Base-by-base conservation (phyloP, 148 eudicot species). In the Vaccinium myrtillus region DNA sequence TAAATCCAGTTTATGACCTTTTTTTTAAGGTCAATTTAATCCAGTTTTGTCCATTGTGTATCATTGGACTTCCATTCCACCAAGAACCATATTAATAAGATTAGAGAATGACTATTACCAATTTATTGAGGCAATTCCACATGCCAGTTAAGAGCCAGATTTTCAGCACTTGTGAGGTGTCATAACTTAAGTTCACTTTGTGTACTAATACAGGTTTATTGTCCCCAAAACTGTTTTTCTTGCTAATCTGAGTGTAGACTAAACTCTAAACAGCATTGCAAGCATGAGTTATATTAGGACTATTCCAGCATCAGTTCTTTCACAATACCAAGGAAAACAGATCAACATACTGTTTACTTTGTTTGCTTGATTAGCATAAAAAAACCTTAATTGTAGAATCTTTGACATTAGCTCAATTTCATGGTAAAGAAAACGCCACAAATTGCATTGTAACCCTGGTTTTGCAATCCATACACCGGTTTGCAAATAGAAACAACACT, bases 401-500 rank as follows among this genome's bases (percentile, higher is more conserved):
- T 83, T 36, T 36, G 12, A 65, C 14, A 12, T 63, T 53, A 48
- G 50, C 32, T 48, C 30, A 16, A 46, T 65, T 14, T 65, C 27
- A 81, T 25, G 49, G 27, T 48, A 13, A 8, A 65, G 23, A n/a
- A n/a, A 32, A 48, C 16, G 8, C 73, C 51, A 80, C 74, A 39
- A 32, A 65, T 46, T 14, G 23, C 46, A 13, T 8, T 16, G 48
- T 61, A 18, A 30, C 18, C 18, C 54, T 65, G 39, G n/a, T 65
- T 81, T 84, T 63, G 48, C 27, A 78, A 59, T 75, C 53, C 56
- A 27, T 19, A 25, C 65, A 49, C 51, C 30, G 76, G 21, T 27
- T 25, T 53, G 23, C 23, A 65, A 36, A 46, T 16, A 77, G 77
- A 83, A 65, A 85, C 18, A 55, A 83, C 63, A 89, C 95, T 92